Evolutionary conservation across 202 grass and related monocot genomes (phyloP), one percentile per base, ranked within the genome.

Genomic region (Schoenoplectus tabernaemontani): DNA sequence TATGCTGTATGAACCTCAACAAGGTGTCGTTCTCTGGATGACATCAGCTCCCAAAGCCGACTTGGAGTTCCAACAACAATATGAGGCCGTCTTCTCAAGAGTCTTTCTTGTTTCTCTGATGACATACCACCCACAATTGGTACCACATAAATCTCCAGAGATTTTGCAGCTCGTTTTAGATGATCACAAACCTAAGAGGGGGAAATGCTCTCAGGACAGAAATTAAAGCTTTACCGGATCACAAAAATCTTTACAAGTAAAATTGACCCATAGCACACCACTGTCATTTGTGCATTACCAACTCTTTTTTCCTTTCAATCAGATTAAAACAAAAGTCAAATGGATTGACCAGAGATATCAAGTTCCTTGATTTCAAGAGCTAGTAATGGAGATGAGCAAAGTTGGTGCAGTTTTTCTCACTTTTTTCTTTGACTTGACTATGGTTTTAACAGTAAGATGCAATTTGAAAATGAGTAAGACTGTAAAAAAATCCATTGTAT

Each of bases 31-130:
- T 99, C 87, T 71, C 90, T 90, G 62, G 84, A 66, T 7, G 92
- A 99, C 88, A 99, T 99, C 47, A 95, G 88, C 59, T 99, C 92
- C 96, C 96, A 99, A 59, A 99, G 87, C 86, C 96, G 87, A 76
- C 96, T 92, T 67, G 96, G 96, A 83, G 96, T 99, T 87, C 84
- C 92, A 82, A 99, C 96, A 82, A 99, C 87, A 93, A 99, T 92
- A 77, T 96, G 89, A 79, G 96, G 92, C 54, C 83, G 86, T 81
- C 68, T 86, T 89, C 89, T 93, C 69, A 99, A 60, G 88, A 99
- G 90, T 2, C 92, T 85, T 64, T 99, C 92, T 85, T 99, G 96
- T 38, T 96, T 99, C 81, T 99, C 96, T 83, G 87, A 81, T 17
- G 96, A 99, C 83, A 99, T 82, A 85, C 96, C 96, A 78, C 92